Base-by-base conservation (phyloP, 2,329 filamentous ascomycete genomes). In the Epichloe aotearoae region DNA sequence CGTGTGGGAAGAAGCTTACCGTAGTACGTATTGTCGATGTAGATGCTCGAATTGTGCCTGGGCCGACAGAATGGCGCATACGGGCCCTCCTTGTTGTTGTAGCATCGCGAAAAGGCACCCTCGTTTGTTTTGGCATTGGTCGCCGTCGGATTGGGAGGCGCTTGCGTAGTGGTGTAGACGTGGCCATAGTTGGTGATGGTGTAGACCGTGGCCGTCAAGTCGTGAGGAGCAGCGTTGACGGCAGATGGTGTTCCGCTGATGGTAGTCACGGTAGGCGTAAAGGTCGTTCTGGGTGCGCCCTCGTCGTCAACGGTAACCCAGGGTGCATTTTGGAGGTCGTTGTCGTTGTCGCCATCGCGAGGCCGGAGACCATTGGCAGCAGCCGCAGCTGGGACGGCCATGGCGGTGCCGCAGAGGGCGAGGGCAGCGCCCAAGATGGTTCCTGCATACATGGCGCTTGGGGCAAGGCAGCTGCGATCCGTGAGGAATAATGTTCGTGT, bases 41-140 rank as follows among this genome's bases (percentile, higher is more conserved):
- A 68, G 23, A 80, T 62, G 8, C 67, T 67, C 49, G 68, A 69
- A 51, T 69, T 69, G 15, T 63, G 57, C 8, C 63, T 60, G 0
- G 77, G 77, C 14, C 66, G 62, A 60, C 77, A 81, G 56, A 79
- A 77, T 1, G 77, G 77, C 51, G 69, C 72, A 52, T 67, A 59
- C 15, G 62, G 59, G 34, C 72, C 73, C 46, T 76, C 66, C 42
- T 59, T 60, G 59, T 59, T 60, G 59, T 77, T 78, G 60, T 64
- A 59, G 62, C 76, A 80, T 23, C 69, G 61, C 14, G 69, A 61
- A 56, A 79, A 79, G n/a, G 70, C 68, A 45, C 75, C 76, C 47
- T 66, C 62, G 47, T 68, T 69, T 47, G 67, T 62, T 51, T 64
- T 65, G 57, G 60, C 61, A 33, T 54, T 52, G 26, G 66, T 67